These are phyloP conservation scores for Euphorbia celastroides DNA, from an alignment of 441 rosid species.

Conservation along the genomic window DNA sequence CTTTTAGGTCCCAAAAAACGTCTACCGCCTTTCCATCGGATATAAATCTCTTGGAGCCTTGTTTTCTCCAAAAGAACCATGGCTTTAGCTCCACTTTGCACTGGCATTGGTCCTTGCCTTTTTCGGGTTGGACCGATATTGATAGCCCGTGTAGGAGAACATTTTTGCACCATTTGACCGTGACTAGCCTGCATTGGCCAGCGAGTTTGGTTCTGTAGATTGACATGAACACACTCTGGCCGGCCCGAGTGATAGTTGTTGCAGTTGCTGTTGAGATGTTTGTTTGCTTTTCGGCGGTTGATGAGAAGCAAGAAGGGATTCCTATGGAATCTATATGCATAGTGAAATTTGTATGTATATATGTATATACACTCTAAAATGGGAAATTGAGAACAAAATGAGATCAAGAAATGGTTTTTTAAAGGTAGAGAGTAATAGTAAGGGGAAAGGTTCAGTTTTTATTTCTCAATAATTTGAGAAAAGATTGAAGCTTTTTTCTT, in stretches of 20 bases:
- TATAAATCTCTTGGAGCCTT: conserved; percentile 61
- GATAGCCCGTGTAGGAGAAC: conserved; percentile 67
- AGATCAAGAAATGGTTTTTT: conserved; percentile 15
- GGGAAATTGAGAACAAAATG: conserved; percentile 9
- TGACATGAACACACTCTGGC: conserved; percentile 52
- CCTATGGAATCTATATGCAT: conserved; percentile 45
- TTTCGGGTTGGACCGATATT: conserved; percentile 50
- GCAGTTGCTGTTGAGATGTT: conserved; percentile 24
- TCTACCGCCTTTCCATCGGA: conserved; percentile 60
- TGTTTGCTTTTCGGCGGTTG: conserved; percentile 35
- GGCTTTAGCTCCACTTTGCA: conserved; percentile 85
- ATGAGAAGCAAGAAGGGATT: conserved; percentile 53
- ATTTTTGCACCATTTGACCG: conserved; percentile 85
- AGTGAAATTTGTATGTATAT: conserved; percentile 10
- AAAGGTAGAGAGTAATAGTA: conserved; percentile 6
- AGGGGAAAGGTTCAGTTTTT: not conserved
- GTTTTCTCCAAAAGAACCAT: conserved; percentile 92
- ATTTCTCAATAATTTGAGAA: conserved; percentile 16
- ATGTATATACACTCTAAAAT: not conserved
- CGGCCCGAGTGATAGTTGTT: conserved; percentile 35
- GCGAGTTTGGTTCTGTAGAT: conserved; percentile 51
- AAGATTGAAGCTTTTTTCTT: conserved; percentile 18
- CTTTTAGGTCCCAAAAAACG: conserved; percentile 73
- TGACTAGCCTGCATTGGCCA: conserved; percentile 43
- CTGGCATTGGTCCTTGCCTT: conserved; percentile 36